A percentile compares a stretch with the other conserved stretches of the same genome.
Evolutionary conservation across 179 eudicot species (phyloP).

Genomic region (Patellifolia procumbens): DNA sequence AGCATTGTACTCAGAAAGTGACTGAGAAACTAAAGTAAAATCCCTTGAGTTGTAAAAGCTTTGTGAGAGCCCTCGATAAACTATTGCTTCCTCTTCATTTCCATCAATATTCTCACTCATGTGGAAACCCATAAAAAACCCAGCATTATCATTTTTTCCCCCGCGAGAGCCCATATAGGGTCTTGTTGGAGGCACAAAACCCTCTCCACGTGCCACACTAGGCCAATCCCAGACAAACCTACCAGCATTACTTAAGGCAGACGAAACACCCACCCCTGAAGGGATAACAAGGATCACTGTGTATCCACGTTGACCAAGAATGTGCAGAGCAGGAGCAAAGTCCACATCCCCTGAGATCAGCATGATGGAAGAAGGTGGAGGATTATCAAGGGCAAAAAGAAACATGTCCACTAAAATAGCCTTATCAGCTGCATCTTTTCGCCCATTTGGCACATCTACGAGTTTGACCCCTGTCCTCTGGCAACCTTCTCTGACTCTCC

Average conservation of each 20-base stretch:
- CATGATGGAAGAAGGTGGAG: constrained; percentile 89
- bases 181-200: constrained; percentile 62
- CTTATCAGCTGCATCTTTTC: constrained; percentile 98
- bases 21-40: constrained; percentile 49
- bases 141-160: constrained; percentile 44
- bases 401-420: constrained; percentile 98
- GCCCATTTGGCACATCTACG: constrained; percentile 89
- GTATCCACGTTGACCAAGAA: constrained; percentile 95
- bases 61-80: constrained; percentile 72
- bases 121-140: constrained; percentile 48
- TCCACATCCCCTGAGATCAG: constrained; percentile 96
- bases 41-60: constrained; percentile 46
- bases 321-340: constrained; percentile 92
- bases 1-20: constrained; percentile 45
- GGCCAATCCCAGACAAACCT: constrained; percentile 98
- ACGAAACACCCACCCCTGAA: constrained; percentile 73
- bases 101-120: constrained; percentile 46
- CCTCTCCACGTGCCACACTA: constrained; percentile 93
- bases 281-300: constrained; percentile 87
- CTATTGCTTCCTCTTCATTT: constrained; percentile 80
- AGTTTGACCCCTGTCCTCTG: constrained; percentile 96
- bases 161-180: constrained; percentile 35
- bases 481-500: constrained; percentile 91
- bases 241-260: constrained; percentile 91
- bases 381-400: constrained; percentile 94